Percentiles rank a stretch among this genome's conserved stretches.
Evolutionary conservation across 352 stramenopile genomes (phyloP).

Genomic region (Phytophthora kernoviae): DNA sequence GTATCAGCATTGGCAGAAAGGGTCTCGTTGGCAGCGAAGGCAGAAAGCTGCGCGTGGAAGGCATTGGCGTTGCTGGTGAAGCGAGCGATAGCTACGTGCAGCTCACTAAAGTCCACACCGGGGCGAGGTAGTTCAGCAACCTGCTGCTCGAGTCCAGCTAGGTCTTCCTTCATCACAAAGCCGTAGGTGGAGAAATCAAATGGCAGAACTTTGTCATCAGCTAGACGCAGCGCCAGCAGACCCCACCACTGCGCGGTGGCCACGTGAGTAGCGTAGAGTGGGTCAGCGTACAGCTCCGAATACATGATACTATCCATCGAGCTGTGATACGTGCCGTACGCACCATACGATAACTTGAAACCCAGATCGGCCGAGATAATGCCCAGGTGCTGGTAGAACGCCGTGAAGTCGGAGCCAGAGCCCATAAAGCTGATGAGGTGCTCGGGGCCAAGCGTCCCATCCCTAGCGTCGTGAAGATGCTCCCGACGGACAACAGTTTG

Average conservation of each 20-base stretch:
- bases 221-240: slow-evolving; percentile 59
- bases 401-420: slow-evolving; percentile 75
- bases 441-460: slow-evolving; percentile 46
- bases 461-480: slow-evolving; percentile 10
- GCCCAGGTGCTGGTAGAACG: slow-evolving; percentile 87
- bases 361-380: slow-evolving; percentile 67
- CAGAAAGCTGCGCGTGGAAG: slow-evolving; percentile 27
- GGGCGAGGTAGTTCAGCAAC: slow-evolving; percentile 17
- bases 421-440: slow-evolving; percentile 66
- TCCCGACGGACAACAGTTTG: slow-evolving; percentile 26
- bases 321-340: slow-evolving; percentile 85
- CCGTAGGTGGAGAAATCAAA: slow-evolving; percentile 80
- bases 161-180: slow-evolving; percentile 56
- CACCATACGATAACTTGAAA: slow-evolving; percentile 22
- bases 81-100: slow-evolving; percentile 48
- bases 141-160: slow-evolving; percentile 36
- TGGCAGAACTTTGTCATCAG: slow-evolving; percentile 55
- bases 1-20: slow-evolving; percentile 12
- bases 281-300: slow-evolving; percentile 60
- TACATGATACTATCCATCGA: slow-evolving; percentile 87
- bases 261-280: slow-evolving; percentile 58
- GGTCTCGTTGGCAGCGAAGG: slow-evolving; percentile 17
- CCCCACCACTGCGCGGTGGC: slow-evolving; percentile 66
- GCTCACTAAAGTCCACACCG: slow-evolving; percentile 34
- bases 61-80: slow-evolving; percentile 34